phyloP scores from a whole-genome alignment of 169 alveolate genomes.

The Plasmodium berghei region DNA sequence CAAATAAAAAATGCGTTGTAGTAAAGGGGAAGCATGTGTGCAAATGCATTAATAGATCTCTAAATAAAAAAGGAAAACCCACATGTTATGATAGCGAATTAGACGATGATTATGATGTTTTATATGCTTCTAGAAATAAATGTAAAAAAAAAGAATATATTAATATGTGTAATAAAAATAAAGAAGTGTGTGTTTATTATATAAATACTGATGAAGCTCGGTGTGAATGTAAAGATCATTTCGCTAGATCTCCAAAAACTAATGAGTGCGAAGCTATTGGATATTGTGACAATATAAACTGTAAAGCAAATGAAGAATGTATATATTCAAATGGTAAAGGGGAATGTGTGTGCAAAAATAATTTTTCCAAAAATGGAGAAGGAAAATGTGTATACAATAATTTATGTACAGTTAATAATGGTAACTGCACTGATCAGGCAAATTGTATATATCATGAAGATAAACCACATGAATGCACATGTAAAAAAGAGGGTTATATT shows the following conservation, averaged over 20 bases:
- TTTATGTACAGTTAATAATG: slow-evolving; percentile 30
- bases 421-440: slow-evolving; percentile 45
- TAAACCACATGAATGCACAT: slow-evolving; percentile 43
- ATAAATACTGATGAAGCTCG: slow-evolving; percentile 8
- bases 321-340: slow-evolving; percentile 2
- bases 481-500: slow-evolving; percentile 40
- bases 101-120: neutral
- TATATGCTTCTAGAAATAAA: slow-evolving; percentile 40
- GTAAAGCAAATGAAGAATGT: slow-evolving; percentile 43
- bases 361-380: slow-evolving; percentile 15
- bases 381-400: slow-evolving; percentile 32
- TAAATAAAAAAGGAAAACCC: slow-evolving; percentile 21
- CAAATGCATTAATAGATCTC: slow-evolving; percentile 16
- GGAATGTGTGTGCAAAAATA: slow-evolving; percentile 45
- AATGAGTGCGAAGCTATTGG: slow-evolving; percentile 19
- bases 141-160: slow-evolving; percentile 45
- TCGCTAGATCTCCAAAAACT: neutral
- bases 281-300: slow-evolving; percentile 15
- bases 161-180: slow-evolving; percentile 18
- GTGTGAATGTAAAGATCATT: slow-evolving; percentile 33
- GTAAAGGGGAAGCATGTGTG: slow-evolving; percentile 30
- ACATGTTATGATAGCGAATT: neutral
- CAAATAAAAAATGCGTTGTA: slow-evolving; percentile 20
- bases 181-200: slow-evolving; percentile 43
- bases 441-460: slow-evolving; percentile 37